A percentile compares a stretch with the other conserved stretches of the same genome.
Evolutionary conservation across 768 basidiomycete species (phyloP).

Genomic region (Xerocomellus intermedius): DNA sequence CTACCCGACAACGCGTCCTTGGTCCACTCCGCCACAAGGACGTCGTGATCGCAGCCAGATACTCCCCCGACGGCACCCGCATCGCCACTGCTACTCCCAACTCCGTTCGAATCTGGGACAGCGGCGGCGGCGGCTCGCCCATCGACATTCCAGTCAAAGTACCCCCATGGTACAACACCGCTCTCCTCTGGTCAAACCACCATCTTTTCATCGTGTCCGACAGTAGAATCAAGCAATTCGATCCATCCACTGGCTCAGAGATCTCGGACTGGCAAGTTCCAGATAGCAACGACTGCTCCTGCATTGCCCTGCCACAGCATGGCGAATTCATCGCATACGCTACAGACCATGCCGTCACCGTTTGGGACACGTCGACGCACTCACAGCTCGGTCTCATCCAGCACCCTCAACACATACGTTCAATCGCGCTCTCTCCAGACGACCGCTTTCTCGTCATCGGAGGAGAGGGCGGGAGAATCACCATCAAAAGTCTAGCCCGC

Average conservation of each 20-base stretch:
- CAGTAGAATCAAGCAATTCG: not conserved
- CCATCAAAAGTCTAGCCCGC: not conserved
- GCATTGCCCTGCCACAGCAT: slow-evolving; percentile 1
- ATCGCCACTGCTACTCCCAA: slow-evolving; percentile 1
- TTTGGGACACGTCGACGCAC: slow-evolving; percentile 1
- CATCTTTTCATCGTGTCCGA: not conserved
- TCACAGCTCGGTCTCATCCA: not conserved
- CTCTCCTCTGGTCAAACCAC: slow-evolving; percentile 5
- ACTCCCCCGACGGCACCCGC: not conserved
- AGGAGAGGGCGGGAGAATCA: not conserved
- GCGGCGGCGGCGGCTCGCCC: not conserved
- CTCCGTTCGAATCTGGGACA: not conserved
- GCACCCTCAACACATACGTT: not conserved
- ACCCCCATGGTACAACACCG: not conserved
- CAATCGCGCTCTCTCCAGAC: not conserved
- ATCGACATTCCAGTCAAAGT: not conserved
- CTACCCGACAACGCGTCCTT: not conserved
- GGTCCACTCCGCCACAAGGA: not conserved
- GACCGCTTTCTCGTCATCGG: not conserved
- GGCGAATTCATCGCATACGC: slow-evolving; percentile 1
- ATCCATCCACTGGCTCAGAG: not conserved
- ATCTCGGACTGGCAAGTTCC: not conserved
- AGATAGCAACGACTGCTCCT: not conserved
- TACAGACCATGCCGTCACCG: not conserved
- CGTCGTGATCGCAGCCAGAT: not conserved